These are phyloP conservation scores for Termitomyces eurrhizus DNA, from an alignment of 768 basidiomycete species.

Conservation along the genomic window DNA sequence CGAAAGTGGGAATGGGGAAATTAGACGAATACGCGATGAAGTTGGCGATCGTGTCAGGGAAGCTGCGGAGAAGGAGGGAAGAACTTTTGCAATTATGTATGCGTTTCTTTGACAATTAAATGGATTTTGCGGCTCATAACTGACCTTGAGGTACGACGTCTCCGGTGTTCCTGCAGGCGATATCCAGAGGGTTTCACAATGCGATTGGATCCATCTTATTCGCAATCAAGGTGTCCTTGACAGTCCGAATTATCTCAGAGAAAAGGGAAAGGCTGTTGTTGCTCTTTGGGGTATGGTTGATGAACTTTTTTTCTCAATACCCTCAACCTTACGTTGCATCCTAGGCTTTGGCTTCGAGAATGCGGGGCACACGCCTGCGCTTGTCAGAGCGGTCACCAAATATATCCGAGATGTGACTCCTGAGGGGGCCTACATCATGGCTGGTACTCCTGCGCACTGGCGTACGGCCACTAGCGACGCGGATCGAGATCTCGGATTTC, in stretches of 20 bases:
- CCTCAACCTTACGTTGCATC: slow-evolving; percentile 1
- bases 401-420: slow-evolving; percentile 63
- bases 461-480: slow-evolving; percentile 67
- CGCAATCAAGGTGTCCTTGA: slow-evolving; percentile 57
- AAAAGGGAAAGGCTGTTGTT: slow-evolving; percentile 67
- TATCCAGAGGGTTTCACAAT: slow-evolving; percentile 61
- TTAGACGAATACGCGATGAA: slow-evolving; percentile 66
- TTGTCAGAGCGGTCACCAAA: slow-evolving; percentile 48
- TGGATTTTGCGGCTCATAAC: slow-evolving; percentile 1
- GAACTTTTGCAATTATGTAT: slow-evolving; percentile 84
- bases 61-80: slow-evolving; percentile 75
- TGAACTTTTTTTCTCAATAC: slow-evolving; percentile 3
- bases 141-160: slow-evolving; percentile 68
- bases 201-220: slow-evolving; percentile 74
- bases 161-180: slow-evolving; percentile 70
- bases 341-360: slow-evolving; percentile 70
- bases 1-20: slow-evolving; percentile 48
- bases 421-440: slow-evolving; percentile 73
- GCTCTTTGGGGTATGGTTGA: slow-evolving; percentile 61
- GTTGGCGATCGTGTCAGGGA: slow-evolving; percentile 65
- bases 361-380: slow-evolving; percentile 56
- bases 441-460: slow-evolving; percentile 72
- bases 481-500: slow-evolving; percentile 61
- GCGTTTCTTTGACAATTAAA: slow-evolving; percentile 21
- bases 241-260: slow-evolving; percentile 69